Base-by-base conservation (phyloP, 768 basidiomycete genomes). In the Gymnopilus dilepis region DNA sequence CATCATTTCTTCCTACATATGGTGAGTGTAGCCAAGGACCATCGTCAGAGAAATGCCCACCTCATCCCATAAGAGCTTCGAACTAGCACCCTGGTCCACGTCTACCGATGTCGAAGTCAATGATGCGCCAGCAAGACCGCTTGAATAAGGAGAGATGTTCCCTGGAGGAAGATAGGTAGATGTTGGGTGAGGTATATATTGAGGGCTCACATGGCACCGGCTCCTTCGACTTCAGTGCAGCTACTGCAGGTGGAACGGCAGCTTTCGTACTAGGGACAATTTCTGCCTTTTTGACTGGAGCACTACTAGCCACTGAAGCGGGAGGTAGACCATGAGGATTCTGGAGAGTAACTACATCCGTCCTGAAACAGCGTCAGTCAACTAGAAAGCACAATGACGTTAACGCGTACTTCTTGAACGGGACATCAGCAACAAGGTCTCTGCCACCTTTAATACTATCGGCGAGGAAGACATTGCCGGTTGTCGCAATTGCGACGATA, bases 31-130 rank as follows among this genome's bases (percentile, higher is more conserved):
- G 21, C 30, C 9, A 52, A 57, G 15, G n/a, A 11, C 37, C 21
- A 8, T 19, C 13, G 62, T 9, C 28, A n/a, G 11, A 45, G 21
- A 4, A 41, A 30, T 28, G 72, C 78, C 5, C 40, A 88, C 90
- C 77, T 99, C 97, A 73, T 99, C 96, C 87, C 95, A 96, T n/a
- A 99, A 78, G 4, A 97, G 85, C 67, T 91, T 88, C 50, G 95
- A 88, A 45, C 82, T 86, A 22, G 79, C 76, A 19, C 77, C 76
- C 59, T 87, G 85, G 12, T 95, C 90, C n/a, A 60, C 56, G 66
- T 92, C 92, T 58, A 95, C 83, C 3, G 95, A 90, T 0, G 97
- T 99, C 2, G 94, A 95, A 0, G 97, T 99, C 48, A 99, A 76
- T 0, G 95, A 95, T 3, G 97, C 97, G 53, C 97, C 95, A 3